phyloP scores from a whole-genome alignment of 495 filamentous ascomycete species.

The Penicillium dipodomyicola region DNA sequence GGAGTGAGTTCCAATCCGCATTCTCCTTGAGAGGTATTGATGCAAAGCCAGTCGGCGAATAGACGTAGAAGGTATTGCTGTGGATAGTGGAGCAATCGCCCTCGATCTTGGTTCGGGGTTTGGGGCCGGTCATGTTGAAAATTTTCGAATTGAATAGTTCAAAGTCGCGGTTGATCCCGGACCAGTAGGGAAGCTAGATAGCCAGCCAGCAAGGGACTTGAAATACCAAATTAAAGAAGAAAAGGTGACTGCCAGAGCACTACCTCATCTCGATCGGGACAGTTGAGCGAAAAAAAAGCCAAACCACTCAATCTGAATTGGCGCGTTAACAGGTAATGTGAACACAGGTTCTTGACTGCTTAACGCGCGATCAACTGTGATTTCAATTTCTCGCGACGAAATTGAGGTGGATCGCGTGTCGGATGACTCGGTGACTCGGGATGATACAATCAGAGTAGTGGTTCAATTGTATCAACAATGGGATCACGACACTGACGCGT shows the following conservation, averaged over 20 bases:
- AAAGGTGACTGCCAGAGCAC: constrained; percentile 44
- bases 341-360: neutral
- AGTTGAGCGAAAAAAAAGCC: constrained; percentile 6
- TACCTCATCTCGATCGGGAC: constrained; percentile 36
- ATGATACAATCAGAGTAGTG: neutral
- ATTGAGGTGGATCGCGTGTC: neutral
- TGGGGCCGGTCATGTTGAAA: constrained; percentile 58
- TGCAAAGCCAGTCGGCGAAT: constrained; percentile 71
- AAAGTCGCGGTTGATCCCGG: constrained; percentile 28
- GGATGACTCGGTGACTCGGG: constrained; percentile 12
- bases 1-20: constrained; percentile 65
- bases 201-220: constrained; percentile 32
- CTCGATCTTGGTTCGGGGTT: constrained; percentile 62
- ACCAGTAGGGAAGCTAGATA: constrained; percentile 29
- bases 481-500: constrained; percentile 1
- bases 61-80: constrained; percentile 83
- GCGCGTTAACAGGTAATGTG: neutral
- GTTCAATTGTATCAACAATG: constrained; percentile 5
- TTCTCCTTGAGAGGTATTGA: constrained; percentile 66
- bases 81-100: constrained; percentile 81
- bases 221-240: constrained; percentile 19
- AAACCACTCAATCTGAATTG: neutral
- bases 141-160: constrained; percentile 22
- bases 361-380: neutral
- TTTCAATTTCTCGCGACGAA: constrained; percentile 4